Conservation (phyloP, 2,329 filamentous ascomycete species). For the Coniochaeta sp. region DNA sequence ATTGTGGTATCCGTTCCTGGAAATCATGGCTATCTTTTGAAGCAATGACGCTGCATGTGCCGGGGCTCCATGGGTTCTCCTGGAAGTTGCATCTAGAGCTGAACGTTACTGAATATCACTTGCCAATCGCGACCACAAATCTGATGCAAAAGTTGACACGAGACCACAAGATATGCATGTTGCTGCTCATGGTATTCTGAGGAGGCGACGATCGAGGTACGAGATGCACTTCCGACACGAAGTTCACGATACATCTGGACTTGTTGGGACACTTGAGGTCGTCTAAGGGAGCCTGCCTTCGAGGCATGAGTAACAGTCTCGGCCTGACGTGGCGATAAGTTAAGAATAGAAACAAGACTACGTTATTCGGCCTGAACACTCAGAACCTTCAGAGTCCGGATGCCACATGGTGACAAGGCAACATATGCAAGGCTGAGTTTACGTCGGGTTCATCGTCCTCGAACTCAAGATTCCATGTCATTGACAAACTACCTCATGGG, state of each 20-base stretch:
- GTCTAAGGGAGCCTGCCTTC: background rate
- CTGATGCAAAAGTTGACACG: background rate
- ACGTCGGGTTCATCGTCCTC: background rate
- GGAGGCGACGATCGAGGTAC: background rate
- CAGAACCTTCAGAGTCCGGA: background rate
- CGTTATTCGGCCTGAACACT: background rate
- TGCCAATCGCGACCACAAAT: background rate
- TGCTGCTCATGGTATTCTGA: background rate
- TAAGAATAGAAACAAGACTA: background rate
- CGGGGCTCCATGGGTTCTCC: background rate
- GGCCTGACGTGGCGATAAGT: background rate
- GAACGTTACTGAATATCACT: background rate
- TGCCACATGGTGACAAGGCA: background rate
- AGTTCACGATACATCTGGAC: background rate
- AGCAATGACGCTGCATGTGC: background rate
- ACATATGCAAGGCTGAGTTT: background rate
- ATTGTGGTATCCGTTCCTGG: background rate
- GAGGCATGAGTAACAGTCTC: background rate
- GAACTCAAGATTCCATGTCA: background rate
- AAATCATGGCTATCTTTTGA: background rate
- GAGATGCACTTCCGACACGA: background rate
- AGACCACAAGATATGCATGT: background rate
- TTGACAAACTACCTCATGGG: background rate
- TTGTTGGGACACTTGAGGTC: background rate
- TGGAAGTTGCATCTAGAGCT: background rate